Base-by-base conservation (phyloP, 2,329 filamentous ascomycete species). In the Paraconiothyrium sp. region DNA sequence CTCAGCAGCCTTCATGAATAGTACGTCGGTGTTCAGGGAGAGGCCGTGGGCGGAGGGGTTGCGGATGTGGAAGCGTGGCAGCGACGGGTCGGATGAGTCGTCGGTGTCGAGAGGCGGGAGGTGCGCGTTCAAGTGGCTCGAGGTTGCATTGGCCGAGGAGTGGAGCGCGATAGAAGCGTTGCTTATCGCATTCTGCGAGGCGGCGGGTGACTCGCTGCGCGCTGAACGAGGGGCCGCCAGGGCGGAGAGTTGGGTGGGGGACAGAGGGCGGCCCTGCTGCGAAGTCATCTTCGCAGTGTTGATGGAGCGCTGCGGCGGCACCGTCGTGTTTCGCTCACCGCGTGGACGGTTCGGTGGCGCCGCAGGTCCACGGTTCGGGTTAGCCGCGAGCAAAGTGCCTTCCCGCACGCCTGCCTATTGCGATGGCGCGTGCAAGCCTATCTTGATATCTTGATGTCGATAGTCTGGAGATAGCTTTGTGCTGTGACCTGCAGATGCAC, bases 31-130 rank as follows among this genome's bases (percentile, higher is more conserved):
- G 58, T 72, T 69, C 27, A 75, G 63, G 20, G 71, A 67, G 51
- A 76, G 66, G 39, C 66, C 72, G 51, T 68, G 68, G 48, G 72
- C 69, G 43, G 73, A 72, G 41, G 76, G 72, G 43, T 72, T 68
- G 50, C 78, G 75, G 62, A 78, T 66, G 59, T 73, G 75, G 47
- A 72, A 61, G 68, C 60, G 73, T 65, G 52, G 69, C 60, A 62
- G 69, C 68, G 70, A 72, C 61, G 34, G 60, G 64, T 61, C 68
- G 67, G 61, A 72, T 61, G 68, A 69, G 70, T 65, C 69, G 71
- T 57, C 62, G 62, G 65, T 61, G 66, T 58, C 58, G 60, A 63
- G 58, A 44, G 61, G 66, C 63, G 67, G 68, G 41, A 72, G 65
- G 58, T 68, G 64, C 49, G 73, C 62, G 68, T 74, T 73, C 35